phyloP scores from a whole-genome alignment of 1,284 basidiomycete species.

The Hemileia vastatrix region DNA sequence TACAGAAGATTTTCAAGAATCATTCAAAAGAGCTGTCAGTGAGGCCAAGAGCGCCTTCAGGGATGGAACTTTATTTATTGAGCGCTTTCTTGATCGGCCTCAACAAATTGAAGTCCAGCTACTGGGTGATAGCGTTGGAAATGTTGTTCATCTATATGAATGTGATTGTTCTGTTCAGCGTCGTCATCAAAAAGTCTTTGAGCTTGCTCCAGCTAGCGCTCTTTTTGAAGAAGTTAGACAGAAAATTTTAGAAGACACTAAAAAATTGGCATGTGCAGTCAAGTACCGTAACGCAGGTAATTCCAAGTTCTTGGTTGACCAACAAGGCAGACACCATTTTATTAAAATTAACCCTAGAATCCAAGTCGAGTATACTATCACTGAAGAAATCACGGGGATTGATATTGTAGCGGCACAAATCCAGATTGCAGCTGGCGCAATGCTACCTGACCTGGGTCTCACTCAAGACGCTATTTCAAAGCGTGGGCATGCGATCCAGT shows the following conservation, averaged over 20 bases:
- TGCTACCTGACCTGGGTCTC: constrained; percentile 85
- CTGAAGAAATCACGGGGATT: constrained; percentile 96
- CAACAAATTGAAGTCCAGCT: constrained; percentile 97
- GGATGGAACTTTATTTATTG: constrained; percentile 96
- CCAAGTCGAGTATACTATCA: constrained; percentile 84
- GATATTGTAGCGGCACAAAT: constrained; percentile 98
- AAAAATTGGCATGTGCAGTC: constrained; percentile 84
- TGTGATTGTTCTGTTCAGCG: constrained; percentile 98
- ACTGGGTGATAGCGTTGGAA: constrained; percentile 78
- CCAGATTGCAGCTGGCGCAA: constrained; percentile 94
- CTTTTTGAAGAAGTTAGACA: constrained; percentile 82
- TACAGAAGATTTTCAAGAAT: constrained; percentile 76
- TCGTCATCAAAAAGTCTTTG: constrained; percentile 97
- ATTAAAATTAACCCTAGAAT: constrained; percentile 97
- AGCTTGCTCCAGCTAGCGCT: constrained; percentile 93
- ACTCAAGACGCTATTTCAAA: constrained; percentile 94
- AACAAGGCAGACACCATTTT: constrained; percentile 91
- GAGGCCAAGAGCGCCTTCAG: constrained; percentile 96
- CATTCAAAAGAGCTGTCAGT: constrained; percentile 84
- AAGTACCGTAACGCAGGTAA: constrained; percentile 94
- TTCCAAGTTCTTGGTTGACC: constrained; percentile 72
- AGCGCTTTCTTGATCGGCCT: constrained; percentile 90
- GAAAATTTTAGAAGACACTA: constrained; percentile 78
- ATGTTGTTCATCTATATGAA: constrained; percentile 93
- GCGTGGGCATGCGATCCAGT: constrained; percentile 96